Evolutionary conservation across 768 basidiomycete genomes (phyloP).

Genomic region (Tulasnella sp.): DNA sequence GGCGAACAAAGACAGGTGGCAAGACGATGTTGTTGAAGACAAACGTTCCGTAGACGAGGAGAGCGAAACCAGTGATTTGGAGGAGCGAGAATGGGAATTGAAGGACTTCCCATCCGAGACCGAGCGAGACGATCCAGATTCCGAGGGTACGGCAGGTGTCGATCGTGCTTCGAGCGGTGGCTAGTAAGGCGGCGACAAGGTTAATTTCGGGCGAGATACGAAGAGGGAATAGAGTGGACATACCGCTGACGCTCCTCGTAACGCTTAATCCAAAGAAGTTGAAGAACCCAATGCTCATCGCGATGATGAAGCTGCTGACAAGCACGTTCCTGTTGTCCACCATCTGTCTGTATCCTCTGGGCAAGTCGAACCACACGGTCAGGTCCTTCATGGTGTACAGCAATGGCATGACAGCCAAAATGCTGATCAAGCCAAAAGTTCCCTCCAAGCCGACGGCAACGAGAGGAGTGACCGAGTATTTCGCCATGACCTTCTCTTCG

Average conservation of each 20-base stretch:
- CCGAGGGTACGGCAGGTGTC: constrained; percentile 92
- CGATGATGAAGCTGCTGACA: constrained; percentile 61
- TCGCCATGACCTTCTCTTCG: constrained; percentile 92
- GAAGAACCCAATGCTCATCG: constrained; percentile 69
- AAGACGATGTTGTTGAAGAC: constrained; percentile 37
- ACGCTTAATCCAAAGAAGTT: constrained; percentile 89
- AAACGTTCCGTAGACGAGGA: constrained; percentile 92
- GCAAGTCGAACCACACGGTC: constrained; percentile 67
- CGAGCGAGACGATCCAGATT: constrained; percentile 92
- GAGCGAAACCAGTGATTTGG: constrained; percentile 74
- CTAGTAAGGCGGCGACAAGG: neutral
- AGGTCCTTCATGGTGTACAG: constrained; percentile 49
- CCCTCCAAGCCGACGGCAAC: constrained; percentile 94
- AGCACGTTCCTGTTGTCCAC: constrained; percentile 64
- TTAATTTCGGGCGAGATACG: neutral
- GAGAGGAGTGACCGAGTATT: constrained; percentile 78
- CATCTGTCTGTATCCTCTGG: constrained; percentile 85
- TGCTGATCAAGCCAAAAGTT: constrained; percentile 76
- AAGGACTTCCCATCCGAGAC: constrained; percentile 83
- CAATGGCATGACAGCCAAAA: constrained; percentile 71
- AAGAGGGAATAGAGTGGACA: neutral
- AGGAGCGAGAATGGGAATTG: constrained; percentile 73
- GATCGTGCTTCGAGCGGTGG: constrained; percentile 82
- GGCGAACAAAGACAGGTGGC: constrained; percentile 55
- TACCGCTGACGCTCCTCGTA: constrained; percentile 77